Conservation (phyloP, 352 stramenopile genomes). For the Pythium diclinum region DNA sequence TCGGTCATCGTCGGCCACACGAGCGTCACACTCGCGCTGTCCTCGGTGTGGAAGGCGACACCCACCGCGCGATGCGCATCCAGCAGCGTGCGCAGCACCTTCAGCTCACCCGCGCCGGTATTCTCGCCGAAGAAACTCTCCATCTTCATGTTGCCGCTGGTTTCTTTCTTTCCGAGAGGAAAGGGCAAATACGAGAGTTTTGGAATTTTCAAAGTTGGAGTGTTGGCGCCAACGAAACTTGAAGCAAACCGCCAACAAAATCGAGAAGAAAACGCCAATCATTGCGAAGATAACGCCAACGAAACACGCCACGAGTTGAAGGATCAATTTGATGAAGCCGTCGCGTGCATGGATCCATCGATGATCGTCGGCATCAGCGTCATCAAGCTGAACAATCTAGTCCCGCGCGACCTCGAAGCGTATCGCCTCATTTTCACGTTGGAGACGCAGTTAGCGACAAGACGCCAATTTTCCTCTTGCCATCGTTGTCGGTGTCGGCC, state of each 20-base stretch:
- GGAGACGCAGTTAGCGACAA: too few relatives aligned
- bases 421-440: too few relatives aligned
- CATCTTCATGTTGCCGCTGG: constrained; percentile 4
- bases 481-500: too few relatives aligned
- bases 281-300: neutral
- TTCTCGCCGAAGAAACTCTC: constrained; percentile 12
- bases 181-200: neutral
- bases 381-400: too few relatives aligned
- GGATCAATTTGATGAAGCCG: too few relatives aligned
- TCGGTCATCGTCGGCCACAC: constrained; percentile 13
- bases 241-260: neutral
- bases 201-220: neutral
- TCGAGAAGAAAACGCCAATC: constrained; percentile 1
- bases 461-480: too few relatives aligned
- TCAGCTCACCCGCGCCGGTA: neutral
- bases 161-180: neutral
- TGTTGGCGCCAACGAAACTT: constrained; percentile 5
- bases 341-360: too few relatives aligned
- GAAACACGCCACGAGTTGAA: neutral
- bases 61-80: constrained; percentile 8
- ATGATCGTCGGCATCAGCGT: too few relatives aligned
- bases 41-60: constrained; percentile 14
- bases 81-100: constrained; percentile 15
- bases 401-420: too few relatives aligned
- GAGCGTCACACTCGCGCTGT: constrained; percentile 16